Base-by-base conservation (phyloP, 2,329 filamentous ascomycete species). In the Thelonectria blattea region DNA sequence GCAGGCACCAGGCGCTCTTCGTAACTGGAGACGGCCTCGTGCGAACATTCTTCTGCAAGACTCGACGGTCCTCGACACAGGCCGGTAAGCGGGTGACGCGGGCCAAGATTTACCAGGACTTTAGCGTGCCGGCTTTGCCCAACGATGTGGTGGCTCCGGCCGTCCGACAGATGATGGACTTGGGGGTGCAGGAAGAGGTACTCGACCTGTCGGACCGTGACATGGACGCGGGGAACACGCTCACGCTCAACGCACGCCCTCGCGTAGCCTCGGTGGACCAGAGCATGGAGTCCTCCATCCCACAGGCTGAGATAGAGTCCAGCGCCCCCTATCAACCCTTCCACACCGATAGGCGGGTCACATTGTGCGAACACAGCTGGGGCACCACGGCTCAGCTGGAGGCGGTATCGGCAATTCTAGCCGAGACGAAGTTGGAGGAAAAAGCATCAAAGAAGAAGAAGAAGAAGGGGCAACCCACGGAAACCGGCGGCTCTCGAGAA, bases 321-420 rank as follows among this genome's bases (percentile, higher is more conserved):
- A 97, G 94, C 71, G 91, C 93, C 5, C 92, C 94, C 2, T 98
- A 97, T 70, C 93, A 97, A 71, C 94, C 95, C 1, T 97, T 98
- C 79, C 94, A 98, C 74, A 95, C 93, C 0, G 93, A 98, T 71
- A 86, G 88, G 56, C 87, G 94, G 3, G 91, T 98, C 46, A 86
- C 84, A n/a, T 81, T 97, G 27, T 91, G 88, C 66, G 84, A 92
- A 43, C 91, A 89, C 71, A 76, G 72, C 37, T 65, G 69, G 53
- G 74, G 68, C 53, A 62, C 66, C 43, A 74, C 75, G 3, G 68
- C 75, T 37, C 68, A 74, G 17, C 50, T 75, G 11, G 73, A 78
- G 12, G 71, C 75, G 9, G 68, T 80, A 18, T 76, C 80, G 24
- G 72, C 71, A 3, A 72, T 80, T 14, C 69, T 84, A 32, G 75